Evolutionary conservation across 208 protist genomes (phyloP), one percentile per base, ranked within the genome.

Genomic region (Trypanosoma platydactyli): DNA sequence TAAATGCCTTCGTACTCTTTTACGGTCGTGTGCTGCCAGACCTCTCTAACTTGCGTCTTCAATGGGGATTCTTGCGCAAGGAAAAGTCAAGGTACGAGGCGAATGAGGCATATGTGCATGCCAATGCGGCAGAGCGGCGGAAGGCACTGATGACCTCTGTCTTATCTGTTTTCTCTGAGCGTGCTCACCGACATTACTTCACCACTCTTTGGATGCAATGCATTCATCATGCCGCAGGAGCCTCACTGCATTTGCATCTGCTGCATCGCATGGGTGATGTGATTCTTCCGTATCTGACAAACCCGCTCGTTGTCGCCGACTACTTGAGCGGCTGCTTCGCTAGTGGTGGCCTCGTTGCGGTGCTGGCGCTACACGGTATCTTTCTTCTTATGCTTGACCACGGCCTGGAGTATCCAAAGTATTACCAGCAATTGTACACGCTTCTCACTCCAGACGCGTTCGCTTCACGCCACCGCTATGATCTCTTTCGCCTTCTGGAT

Each of bases 371-470:
- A 15, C 86, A 92, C 27, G 89, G 89, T 1, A 77, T 97, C 12
- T 92, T 95, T 59, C 16, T 95, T 15, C 80, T 97, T 42, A 95
- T 97, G 85, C 64, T 94, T 18, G 86, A 95, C 65, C 86, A 97
- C 65, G 86, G 88, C 0, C 74, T 97, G 13, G 89, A 97, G 79
- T 95, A 95, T 58, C 92, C 92, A 5, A 68, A 91, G 33, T 97
- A 90, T 74, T 97, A 94, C 75, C 77, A 93, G 64, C 88, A 97
- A 63, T 79, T 97, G 24, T 97, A 97, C 80, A 83, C 76, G 38
- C 78, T 95, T 29, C 73, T 97, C 63, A 92, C 85, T 1, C 62
- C 89, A 1, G 86, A 94, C 64, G 74, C 73, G 15, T 94, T 94
- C 68, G 64, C 85, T 13, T 94, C 89, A n/a, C 80, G 87, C 2